Conservation (phyloP, 140 eudicot species). For the Stevia rebaudiana region DNA sequence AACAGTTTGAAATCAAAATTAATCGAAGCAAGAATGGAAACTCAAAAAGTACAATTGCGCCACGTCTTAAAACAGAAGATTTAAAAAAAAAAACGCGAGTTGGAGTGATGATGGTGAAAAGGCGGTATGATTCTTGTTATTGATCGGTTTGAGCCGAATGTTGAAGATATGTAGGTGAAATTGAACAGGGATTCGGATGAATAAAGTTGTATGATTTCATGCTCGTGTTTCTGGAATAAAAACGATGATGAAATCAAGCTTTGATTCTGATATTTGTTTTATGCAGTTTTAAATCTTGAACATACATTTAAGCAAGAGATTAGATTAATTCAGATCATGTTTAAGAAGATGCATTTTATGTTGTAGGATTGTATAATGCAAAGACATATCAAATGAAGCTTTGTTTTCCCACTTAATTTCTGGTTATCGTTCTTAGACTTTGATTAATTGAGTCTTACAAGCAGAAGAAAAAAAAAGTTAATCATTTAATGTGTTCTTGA, state of each 20-base stretch:
- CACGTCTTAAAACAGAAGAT: slow-evolving; percentile 85
- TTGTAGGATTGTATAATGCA: slow-evolving; percentile 28
- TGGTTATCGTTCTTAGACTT: too few species aligned
- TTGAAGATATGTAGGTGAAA: slow-evolving; percentile 76
- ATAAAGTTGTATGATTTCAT: slow-evolving; percentile 17
- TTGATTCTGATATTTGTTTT: slow-evolving; percentile 17
- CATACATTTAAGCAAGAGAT: slow-evolving; percentile 20
- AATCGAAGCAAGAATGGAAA: slow-evolving; percentile 75
- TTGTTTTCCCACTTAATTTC: neutral
- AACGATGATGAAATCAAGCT: slow-evolving; percentile 12
- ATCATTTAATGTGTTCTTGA: too few species aligned
- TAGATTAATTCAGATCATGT: slow-evolving; percentile 9
- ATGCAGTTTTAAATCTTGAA: slow-evolving; percentile 31
- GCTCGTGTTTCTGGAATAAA: neutral
- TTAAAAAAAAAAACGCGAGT: slow-evolving; percentile 16
- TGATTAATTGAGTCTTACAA: too few species aligned
- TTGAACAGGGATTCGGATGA: slow-evolving; percentile 35
- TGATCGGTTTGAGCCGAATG: slow-evolving; percentile 48
- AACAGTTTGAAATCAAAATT: slow-evolving; percentile 63
- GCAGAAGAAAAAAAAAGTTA: too few species aligned
- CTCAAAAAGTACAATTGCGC: slow-evolving; percentile 71
- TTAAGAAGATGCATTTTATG: slow-evolving; percentile 33
- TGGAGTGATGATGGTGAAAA: slow-evolving; percentile 1
- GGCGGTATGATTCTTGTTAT: slow-evolving; percentile 21
- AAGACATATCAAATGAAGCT: slow-evolving; percentile 15